These are phyloP conservation scores for Wickerhamomyces bovis DNA, from an alignment of 805 yeast genomes.

Conservation along the genomic window DNA sequence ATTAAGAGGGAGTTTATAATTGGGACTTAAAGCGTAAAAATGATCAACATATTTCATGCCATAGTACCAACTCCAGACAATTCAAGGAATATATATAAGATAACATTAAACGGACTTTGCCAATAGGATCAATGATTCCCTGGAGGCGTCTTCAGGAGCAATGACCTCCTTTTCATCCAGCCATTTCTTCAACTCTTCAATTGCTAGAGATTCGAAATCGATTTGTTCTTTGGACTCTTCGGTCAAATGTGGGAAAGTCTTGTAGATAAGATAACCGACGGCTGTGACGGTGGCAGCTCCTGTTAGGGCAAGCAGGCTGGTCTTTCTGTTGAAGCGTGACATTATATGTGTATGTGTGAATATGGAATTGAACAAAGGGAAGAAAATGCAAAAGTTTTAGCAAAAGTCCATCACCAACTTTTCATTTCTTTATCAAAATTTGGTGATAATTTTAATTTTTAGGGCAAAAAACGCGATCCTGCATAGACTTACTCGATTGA, in stretches of 20 bases:
- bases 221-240: neutral
- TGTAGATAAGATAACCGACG: slow-evolving; percentile 12
- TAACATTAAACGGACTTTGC: slow-evolving; percentile 4
- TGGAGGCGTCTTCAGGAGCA: slow-evolving; percentile 10
- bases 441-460: neutral
- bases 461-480: neutral
- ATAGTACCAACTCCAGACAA: too few relatives aligned
- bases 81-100: too few relatives aligned
- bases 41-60: too few relatives aligned
- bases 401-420: too few relatives aligned
- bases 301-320: slow-evolving; percentile 5
- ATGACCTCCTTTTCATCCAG: slow-evolving; percentile 3
- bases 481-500: neutral
- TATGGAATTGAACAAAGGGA: neutral
- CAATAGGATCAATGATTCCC: slow-evolving; percentile 7
- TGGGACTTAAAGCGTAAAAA: too few relatives aligned
- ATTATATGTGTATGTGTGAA: neutral
- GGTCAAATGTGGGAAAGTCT: slow-evolving; percentile 14
- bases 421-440: neutral
- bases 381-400: too few relatives aligned
- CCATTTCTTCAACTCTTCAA: slow-evolving; percentile 10
- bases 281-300: slow-evolving; percentile 13
- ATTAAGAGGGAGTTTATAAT: too few relatives aligned
- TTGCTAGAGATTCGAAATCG: slow-evolving; percentile 2
- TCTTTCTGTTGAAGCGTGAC: slow-evolving; percentile 13